Evolutionary conservation across 139 green algal species (phyloP).

Genomic region (Asterochloris erici): DNA sequence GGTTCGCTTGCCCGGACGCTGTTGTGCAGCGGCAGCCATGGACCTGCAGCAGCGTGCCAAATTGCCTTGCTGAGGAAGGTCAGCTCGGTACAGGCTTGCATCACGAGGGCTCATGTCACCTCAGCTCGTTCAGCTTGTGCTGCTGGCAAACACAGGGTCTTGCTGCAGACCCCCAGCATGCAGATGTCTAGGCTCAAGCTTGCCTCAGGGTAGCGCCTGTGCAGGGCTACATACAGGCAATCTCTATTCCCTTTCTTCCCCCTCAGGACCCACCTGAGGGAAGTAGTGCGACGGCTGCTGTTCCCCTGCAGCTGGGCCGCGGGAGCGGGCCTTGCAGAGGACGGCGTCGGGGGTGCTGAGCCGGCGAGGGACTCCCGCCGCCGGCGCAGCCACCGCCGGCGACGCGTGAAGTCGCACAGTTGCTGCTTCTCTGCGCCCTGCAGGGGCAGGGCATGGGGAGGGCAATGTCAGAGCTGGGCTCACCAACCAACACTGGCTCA

Average conservation of each 20-base stretch:
- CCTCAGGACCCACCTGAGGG: neutral
- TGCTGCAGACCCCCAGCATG: too few species aligned
- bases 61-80: neutral
- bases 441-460: slow-evolving; percentile 24
- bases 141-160: too few species aligned
- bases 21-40: neutral
- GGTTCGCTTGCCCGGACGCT: neutral
- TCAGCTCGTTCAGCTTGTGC: too few species aligned
- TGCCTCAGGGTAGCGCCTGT: too few species aligned
- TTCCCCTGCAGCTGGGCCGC: neutral
- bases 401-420: slow-evolving; percentile 44
- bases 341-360: neutral
- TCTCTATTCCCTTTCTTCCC: too few species aligned
- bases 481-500: slow-evolving; percentile 33
- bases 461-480: slow-evolving; percentile 28
- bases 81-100: neutral
- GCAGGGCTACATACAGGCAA: too few species aligned
- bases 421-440: slow-evolving; percentile 21
- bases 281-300: neutral
- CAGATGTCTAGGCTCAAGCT: too few species aligned
- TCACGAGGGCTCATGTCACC: neutral
- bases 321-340: neutral
- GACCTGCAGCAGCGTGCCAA: neutral
- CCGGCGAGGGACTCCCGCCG: slow-evolving; percentile 15
- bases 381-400: slow-evolving; percentile 50